phyloP scores from a whole-genome alignment of 2,329 filamentous ascomycete genomes.

The Nigrograna mackinnonii region DNA sequence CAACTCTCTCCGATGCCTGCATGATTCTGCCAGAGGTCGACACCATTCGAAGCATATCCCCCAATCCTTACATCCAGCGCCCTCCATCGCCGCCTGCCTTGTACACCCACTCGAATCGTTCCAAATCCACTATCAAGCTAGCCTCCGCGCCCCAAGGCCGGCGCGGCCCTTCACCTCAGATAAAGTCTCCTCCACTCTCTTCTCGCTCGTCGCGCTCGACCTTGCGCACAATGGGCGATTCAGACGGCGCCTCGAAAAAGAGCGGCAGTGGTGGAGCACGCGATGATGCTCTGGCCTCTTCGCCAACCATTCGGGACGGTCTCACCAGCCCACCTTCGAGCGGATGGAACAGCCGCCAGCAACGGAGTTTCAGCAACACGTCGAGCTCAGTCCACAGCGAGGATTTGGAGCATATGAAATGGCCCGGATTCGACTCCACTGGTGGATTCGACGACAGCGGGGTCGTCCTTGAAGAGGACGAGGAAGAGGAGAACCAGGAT shows the following conservation, averaged over 20 bases:
- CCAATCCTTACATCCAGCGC: constrained; percentile 52
- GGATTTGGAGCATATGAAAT: constrained; percentile 45
- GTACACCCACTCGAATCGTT: constrained; percentile 27
- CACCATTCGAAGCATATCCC: constrained; percentile 50
- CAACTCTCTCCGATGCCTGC: constrained; percentile 89
- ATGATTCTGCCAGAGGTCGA: constrained; percentile 79
- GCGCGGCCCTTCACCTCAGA: constrained; percentile 31
- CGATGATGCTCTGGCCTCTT: constrained; percentile 34
- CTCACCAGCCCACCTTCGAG: constrained; percentile 14
- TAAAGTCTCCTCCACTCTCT: constrained; percentile 34
- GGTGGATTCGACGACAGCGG: constrained; percentile 36
- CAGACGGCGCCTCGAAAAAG: constrained; percentile 15
- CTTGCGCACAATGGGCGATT: constrained; percentile 33
- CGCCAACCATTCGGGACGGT: constrained; percentile 31
- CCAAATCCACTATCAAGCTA: constrained; percentile 24
- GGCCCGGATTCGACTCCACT: constrained; percentile 40
- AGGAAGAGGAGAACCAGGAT: constrained; percentile 28
- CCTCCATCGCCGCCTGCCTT: constrained; percentile 45
- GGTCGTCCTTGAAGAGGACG: constrained; percentile 34
- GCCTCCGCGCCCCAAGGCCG: constrained; percentile 29
- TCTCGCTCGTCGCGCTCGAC: constrained; percentile 39
- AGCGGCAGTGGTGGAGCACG: constrained; percentile 4
- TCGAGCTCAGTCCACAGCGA: constrained; percentile 50
- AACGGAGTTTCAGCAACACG: constrained; percentile 33
- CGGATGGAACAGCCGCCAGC: constrained; percentile 21